Conservation (phyloP, 768 basidiomycete genomes). For the Polyporus arcularius region DNA sequence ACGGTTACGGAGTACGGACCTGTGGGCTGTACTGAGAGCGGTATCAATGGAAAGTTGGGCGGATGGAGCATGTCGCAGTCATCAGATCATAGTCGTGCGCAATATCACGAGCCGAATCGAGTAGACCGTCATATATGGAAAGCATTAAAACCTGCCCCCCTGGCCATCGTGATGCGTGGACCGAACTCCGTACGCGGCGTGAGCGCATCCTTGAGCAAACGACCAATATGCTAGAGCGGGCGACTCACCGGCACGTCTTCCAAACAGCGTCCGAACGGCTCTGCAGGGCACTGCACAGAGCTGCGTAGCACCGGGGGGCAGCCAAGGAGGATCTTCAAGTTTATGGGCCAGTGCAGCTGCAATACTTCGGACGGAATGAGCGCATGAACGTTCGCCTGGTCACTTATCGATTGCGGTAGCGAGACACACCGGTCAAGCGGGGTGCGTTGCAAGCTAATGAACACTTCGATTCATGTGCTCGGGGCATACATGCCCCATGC, state of each 20-base stretch:
- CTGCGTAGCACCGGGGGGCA: not conserved
- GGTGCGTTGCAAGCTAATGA: not conserved
- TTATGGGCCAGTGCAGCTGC: conserved; percentile 1
- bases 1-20: conserved; percentile 19
- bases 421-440: not conserved
- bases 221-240: conserved; percentile 2
- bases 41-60: conserved; percentile 25
- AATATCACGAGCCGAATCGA: conserved; percentile 27
- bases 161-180: conserved; percentile 11
- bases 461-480: not conserved
- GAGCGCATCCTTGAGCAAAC: not conserved
- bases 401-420: conserved; percentile 14
- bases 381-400: not conserved
- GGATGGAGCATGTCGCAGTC: conserved; percentile 23
- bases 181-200: not conserved
- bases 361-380: not conserved
- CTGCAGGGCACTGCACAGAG: not conserved
- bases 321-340: conserved; percentile 2
- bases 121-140: conserved; percentile 22
- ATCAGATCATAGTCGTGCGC: conserved; percentile 33
- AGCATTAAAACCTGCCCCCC: conserved; percentile 28
- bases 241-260: conserved; percentile 1
- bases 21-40: conserved; percentile 24
- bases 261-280: not conserved
- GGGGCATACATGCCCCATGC: conserved; percentile 17